These are phyloP conservation scores for Fusarium oxysporum DNA, from an alignment of 2,329 filamentous ascomycete genomes.

Conservation along the genomic window DNA sequence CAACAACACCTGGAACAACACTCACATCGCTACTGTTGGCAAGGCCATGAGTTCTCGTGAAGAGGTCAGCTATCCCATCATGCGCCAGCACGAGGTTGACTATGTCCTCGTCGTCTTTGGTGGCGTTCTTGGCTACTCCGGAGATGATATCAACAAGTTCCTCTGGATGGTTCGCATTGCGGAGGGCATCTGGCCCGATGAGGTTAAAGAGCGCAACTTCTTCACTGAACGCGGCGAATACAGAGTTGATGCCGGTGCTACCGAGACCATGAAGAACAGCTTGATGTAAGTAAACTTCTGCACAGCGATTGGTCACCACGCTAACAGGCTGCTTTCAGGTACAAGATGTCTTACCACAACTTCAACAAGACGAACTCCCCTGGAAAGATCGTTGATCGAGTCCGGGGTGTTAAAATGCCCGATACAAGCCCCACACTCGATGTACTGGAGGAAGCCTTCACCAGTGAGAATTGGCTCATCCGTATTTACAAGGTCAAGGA, in stretches of 20 bases:
- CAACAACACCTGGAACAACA: conserved; percentile 99
- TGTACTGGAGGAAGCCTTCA: conserved; percentile 95
- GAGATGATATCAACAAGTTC: conserved; percentile 99
- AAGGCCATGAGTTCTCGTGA: conserved; percentile 99
- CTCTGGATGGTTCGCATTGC: conserved; percentile 99
- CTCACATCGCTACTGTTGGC: conserved; percentile 97
- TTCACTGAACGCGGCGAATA: conserved; percentile 96
- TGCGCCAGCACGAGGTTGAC: conserved; percentile 98
- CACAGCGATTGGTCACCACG: background rate
- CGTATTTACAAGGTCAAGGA: conserved; percentile 99
- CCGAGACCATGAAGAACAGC: conserved; percentile 98
- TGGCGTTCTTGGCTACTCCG: conserved; percentile 94
- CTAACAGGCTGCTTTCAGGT: conserved; percentile 67
- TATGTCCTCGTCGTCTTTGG: conserved; percentile 99
- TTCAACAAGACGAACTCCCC: conserved; percentile 91
- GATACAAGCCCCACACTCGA: conserved; percentile 85
- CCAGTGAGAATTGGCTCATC: conserved; percentile 99
- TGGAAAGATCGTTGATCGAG: conserved; percentile 90
- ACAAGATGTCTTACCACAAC: conserved; percentile 99
- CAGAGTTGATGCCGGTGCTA: conserved; percentile 90
- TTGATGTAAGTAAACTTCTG: conserved; percentile 80
- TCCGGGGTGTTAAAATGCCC: conserved; percentile 85
- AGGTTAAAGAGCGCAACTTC: conserved; percentile 96
- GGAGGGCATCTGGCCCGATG: conserved; percentile 99
- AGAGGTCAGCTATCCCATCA: conserved; percentile 98